Evolutionary conservation across 2,329 filamentous ascomycete species (phyloP).

Genomic region (Cladosporium sp.): DNA sequence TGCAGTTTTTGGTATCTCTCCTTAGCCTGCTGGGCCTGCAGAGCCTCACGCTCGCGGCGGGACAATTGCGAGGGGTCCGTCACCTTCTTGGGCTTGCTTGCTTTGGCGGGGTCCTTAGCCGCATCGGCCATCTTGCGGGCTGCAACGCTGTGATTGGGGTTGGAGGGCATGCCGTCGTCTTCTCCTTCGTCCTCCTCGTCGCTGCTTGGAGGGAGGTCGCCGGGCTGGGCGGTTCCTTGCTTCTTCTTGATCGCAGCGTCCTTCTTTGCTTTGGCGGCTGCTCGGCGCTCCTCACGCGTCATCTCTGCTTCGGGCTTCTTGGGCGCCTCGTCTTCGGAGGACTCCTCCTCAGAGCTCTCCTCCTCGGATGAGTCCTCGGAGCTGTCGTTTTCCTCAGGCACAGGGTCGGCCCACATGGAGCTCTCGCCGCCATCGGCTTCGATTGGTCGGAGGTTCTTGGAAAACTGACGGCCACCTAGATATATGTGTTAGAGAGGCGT

Average conservation of each 20-base stretch:
- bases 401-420: constrained; percentile 74
- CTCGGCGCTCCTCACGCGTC: constrained; percentile 82
- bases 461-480: constrained; percentile 90
- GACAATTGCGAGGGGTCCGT: constrained; percentile 53
- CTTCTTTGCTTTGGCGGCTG: constrained; percentile 84
- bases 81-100: constrained; percentile 56
- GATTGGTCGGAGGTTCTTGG: constrained; percentile 79
- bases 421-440: constrained; percentile 85
- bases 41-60: constrained; percentile 67
- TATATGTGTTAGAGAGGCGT: neutral
- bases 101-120: constrained; percentile 46
- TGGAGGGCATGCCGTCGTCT: constrained; percentile 69
- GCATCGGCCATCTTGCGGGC: constrained; percentile 64
- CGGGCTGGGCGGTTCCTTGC: constrained; percentile 67
- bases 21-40: constrained; percentile 82
- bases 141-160: constrained; percentile 76
- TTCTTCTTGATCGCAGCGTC: constrained; percentile 77
- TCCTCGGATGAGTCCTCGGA: constrained; percentile 45
- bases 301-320: constrained; percentile 45
- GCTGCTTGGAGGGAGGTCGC: constrained; percentile 71
- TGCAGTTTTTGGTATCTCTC: constrained; percentile 90
- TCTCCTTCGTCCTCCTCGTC: constrained; percentile 55
- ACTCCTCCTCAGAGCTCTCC: constrained; percentile 44
- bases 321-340: constrained; percentile 36
- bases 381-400: constrained; percentile 48